Conservation (phyloP, 768 basidiomycete species). For the Cubamyces sp. region DNA sequence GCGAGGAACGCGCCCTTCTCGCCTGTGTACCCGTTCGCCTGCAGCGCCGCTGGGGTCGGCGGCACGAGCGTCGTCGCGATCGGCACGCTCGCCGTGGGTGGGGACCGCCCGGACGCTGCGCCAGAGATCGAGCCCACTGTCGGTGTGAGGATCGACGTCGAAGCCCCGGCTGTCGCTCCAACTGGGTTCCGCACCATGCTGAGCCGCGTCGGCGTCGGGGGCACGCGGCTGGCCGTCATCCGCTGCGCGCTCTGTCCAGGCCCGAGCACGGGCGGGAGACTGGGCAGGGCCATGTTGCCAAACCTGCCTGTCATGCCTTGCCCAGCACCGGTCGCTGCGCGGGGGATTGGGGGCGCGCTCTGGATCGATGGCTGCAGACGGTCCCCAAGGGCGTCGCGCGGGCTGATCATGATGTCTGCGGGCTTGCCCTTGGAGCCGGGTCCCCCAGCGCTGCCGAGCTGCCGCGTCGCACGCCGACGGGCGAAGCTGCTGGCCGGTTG, state of each 20-base stretch:
- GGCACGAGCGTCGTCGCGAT: conserved; percentile 69
- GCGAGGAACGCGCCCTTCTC: conserved; percentile 80
- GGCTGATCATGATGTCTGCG: conserved; percentile 79
- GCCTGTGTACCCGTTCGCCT: conserved; percentile 59
- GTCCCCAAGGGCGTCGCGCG: conserved; percentile 57
- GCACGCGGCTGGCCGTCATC: conserved; percentile 61
- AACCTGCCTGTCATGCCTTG: conserved; percentile 43
- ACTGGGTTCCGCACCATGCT: conserved; percentile 45
- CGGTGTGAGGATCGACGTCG: conserved; percentile 13
- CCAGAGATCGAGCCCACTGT: conserved; percentile 19
- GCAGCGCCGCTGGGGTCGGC: conserved; percentile 68
- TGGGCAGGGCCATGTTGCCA: conserved; percentile 64
- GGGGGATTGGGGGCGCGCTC: conserved; percentile 73
- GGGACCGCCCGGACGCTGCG: conserved; percentile 46
- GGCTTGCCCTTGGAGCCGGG: conserved; percentile 61
- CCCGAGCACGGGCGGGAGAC: conserved; percentile 52
- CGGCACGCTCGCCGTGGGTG: conserved; percentile 65
- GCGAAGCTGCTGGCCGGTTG: conserved; percentile 80
- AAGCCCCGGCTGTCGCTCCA: conserved; percentile 18
- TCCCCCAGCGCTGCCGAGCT: conserved; percentile 44
- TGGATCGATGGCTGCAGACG: conserved; percentile 71
- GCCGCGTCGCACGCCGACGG: conserved; percentile 67
- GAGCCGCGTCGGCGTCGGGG: conserved; percentile 73
- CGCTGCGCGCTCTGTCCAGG: conserved; percentile 50
- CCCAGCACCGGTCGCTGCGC: conserved; percentile 35